Conservation (phyloP, 176 grass and related monocot species). For the Oryza nivara region DNA sequence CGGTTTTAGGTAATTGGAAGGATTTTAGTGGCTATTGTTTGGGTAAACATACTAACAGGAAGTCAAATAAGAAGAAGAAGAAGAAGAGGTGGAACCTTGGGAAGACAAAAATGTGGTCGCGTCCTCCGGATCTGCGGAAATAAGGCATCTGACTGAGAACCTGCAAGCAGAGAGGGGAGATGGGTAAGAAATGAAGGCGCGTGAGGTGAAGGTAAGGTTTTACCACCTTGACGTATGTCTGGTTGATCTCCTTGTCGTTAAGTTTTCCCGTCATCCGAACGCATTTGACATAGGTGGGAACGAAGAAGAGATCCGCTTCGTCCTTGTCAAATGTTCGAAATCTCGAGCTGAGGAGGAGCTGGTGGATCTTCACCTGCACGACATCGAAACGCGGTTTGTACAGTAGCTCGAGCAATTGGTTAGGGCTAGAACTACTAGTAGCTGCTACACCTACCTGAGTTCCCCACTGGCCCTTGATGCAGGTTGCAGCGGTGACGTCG, state of each 20-base stretch:
- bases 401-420: neutral
- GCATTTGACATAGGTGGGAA: constrained; percentile 93
- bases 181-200: neutral
- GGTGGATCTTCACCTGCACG: constrained; percentile 87
- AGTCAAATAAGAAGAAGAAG: neutral
- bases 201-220: neutral
- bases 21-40: neutral
- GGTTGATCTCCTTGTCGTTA: constrained; percentile 93
- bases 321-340: constrained; percentile 76
- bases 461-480: constrained; percentile 97
- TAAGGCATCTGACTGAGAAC: constrained; percentile 95
- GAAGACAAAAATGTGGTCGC: constrained; percentile 96
- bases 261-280: constrained; percentile 77
- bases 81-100: constrained; percentile 63
- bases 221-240: constrained; percentile 85
- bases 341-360: constrained; percentile 81
- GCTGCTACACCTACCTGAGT: constrained; percentile 59
- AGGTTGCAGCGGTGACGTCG: constrained; percentile 55
- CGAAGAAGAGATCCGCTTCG: constrained; percentile 88
- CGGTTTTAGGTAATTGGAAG: neutral
- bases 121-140: constrained; percentile 85
- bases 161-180: constrained; percentile 43
- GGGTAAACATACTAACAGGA: neutral
- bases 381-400: neutral
- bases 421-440: neutral